These are phyloP conservation scores for Salix arbutifolia DNA, from an alignment of 345 rosid genomes.

Conservation along the genomic window DNA sequence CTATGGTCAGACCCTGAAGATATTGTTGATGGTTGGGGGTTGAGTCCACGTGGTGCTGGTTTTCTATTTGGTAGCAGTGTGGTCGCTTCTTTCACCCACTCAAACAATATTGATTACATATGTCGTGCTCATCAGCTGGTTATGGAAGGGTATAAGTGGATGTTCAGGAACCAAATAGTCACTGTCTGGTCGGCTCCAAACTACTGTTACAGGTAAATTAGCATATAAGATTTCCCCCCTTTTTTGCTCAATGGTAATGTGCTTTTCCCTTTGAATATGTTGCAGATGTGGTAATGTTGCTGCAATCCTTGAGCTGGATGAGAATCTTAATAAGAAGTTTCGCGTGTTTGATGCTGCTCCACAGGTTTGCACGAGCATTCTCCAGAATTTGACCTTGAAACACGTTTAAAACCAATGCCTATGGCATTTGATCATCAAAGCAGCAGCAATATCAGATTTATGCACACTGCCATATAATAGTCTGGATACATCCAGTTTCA, in stretches of 20 bases:
- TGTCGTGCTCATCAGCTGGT: constrained; percentile 97
- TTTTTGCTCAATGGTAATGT: constrained; percentile 4
- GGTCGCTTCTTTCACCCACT: constrained; percentile 76
- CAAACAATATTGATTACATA: constrained; percentile 81
- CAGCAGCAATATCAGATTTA: not conserved
- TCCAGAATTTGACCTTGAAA: not conserved
- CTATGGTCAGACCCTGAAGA: constrained; percentile 99
- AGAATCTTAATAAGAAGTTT: constrained; percentile 72
- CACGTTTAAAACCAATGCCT: not conserved
- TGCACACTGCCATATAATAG: not conserved
- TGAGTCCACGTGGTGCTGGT: constrained; percentile 99
- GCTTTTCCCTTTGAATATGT: constrained; percentile 15
- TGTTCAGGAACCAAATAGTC: constrained; percentile 90
- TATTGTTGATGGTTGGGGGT: constrained; percentile 92
- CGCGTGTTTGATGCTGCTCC: constrained; percentile 97
- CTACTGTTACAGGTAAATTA: constrained; percentile 84
- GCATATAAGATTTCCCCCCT: not conserved
- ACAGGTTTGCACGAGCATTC: constrained; percentile 43
- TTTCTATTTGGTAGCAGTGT: constrained; percentile 88
- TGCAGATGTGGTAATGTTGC: constrained; percentile 96
- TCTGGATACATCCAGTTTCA: not conserved
- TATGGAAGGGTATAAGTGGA: constrained; percentile 98
- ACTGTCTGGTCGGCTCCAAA: constrained; percentile 99
- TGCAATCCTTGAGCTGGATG: constrained; percentile 84
- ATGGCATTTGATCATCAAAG: not conserved